Percentiles rank a stretch among this genome's conserved stretches.
phyloP scores from a whole-genome alignment of 164 flowering plant species.

The Piper longum region DNA sequence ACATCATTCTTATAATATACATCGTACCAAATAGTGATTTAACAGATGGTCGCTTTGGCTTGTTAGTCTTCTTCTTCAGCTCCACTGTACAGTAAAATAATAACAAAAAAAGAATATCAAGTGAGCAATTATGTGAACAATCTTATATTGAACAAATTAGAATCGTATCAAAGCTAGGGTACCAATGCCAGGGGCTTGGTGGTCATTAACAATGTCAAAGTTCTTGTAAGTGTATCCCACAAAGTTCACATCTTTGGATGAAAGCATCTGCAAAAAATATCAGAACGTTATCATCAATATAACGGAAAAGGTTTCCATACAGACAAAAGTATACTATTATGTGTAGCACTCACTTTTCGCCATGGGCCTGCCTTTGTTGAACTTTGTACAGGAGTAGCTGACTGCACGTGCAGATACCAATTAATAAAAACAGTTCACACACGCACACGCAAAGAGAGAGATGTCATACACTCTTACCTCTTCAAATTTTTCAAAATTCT shows the following conservation, averaged over 20 bases:
- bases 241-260: slow-evolving; percentile 31
- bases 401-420: slow-evolving; percentile 9
- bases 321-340: background rate
- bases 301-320: background rate
- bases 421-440: background rate
- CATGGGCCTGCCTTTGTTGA: slow-evolving; percentile 28
- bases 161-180: background rate
- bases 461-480: slow-evolving; percentile 12
- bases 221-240: slow-evolving; percentile 31
- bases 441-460: background rate
- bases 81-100: slow-evolving; percentile 20
- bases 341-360: slow-evolving; percentile 17
- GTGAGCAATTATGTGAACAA: background rate
- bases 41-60: slow-evolving; percentile 30
- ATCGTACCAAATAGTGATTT: slow-evolving; percentile 32
- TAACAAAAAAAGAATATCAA: background rate
- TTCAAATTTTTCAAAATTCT: slow-evolving; percentile 30
- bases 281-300: background rate
- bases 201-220: slow-evolving; percentile 26
- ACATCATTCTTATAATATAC: background rate
- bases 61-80: slow-evolving; percentile 27
- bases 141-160: background rate
- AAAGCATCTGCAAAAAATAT: slow-evolving; percentile 21
- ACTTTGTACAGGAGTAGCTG: slow-evolving; percentile 10
- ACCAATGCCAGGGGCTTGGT: slow-evolving; percentile 22